Percentiles rank a stretch among this genome's conserved stretches.
These are phyloP conservation scores for Trametes hirsuta DNA, from an alignment of 1,284 basidiomycete genomes.

Conservation along the genomic window DNA sequence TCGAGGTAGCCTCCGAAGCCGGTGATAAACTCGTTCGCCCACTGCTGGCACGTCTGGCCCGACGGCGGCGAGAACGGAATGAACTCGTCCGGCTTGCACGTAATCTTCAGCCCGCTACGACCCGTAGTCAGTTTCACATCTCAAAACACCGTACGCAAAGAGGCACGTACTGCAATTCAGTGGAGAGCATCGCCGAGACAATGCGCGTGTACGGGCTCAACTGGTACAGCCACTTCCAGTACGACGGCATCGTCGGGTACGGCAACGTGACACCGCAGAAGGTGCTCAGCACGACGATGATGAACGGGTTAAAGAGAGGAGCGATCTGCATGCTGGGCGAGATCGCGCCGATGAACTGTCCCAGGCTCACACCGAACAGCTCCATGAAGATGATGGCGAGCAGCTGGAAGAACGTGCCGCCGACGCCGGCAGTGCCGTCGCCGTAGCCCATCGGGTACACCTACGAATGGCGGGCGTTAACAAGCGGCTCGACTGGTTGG, in stretches of 20 bases:
- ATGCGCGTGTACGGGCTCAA: conserved; percentile 73
- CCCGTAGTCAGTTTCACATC: conserved; percentile 10
- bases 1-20: conserved; percentile 79
- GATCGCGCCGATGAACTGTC: conserved; percentile 76
- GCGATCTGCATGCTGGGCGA: conserved; percentile 79
- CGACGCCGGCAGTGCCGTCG: conserved; percentile 58
- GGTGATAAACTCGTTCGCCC: conserved; percentile 69
- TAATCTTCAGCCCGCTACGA: conserved; percentile 63
- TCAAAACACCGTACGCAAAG: not conserved
- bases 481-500: not conserved
- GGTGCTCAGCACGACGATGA: conserved; percentile 67
- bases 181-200: conserved; percentile 77
- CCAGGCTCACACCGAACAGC: conserved; percentile 77
- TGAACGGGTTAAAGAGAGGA: conserved; percentile 81
- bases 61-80: conserved; percentile 71
- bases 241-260: conserved; percentile 64
- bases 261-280: conserved; percentile 88
- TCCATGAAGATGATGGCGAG: conserved; percentile 75
- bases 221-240: conserved; percentile 84
- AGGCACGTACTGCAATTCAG: conserved; percentile 69
- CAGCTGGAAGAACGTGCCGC: conserved; percentile 78
- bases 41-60: conserved; percentile 75
- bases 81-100: conserved; percentile 72
- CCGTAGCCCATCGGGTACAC: conserved; percentile 77
- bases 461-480: conserved; percentile 34